Evolutionary conservation across 208 protist genomes (phyloP).

Genomic region (Phytomonas francai): DNA sequence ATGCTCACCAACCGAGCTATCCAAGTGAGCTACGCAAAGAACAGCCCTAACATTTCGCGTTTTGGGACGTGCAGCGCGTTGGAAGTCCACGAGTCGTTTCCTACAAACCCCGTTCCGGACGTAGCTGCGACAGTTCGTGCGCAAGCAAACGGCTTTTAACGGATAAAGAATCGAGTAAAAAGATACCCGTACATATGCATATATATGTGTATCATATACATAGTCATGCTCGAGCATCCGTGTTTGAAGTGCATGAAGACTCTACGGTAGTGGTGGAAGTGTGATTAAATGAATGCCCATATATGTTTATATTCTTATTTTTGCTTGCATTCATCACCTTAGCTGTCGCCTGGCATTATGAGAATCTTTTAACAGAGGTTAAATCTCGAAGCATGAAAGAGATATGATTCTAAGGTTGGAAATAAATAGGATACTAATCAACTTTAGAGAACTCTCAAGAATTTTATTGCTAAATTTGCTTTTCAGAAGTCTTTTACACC

Average conservation of each 20-base stretch:
- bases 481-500: background rate
- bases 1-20: conserved; percentile 85
- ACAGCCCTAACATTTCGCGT: conserved; percentile 76
- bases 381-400: background rate
- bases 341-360: background rate
- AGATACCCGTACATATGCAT: background rate
- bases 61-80: conserved; percentile 74
- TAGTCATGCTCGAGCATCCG: conserved; percentile 9
- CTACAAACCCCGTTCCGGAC: conserved; percentile 78
- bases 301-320: conserved; percentile 7
- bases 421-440: background rate
- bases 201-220: background rate
- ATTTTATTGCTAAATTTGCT: background rate
- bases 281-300: background rate
- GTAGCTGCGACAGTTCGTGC: conserved; percentile 34
- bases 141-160: conserved; percentile 26
- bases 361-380: background rate
- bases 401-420: background rate
- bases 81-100: conserved; percentile 76
- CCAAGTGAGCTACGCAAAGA: conserved; percentile 88
- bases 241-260: conserved; percentile 5
- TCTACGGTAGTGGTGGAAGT: background rate
- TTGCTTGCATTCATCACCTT: background rate
- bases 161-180: background rate
- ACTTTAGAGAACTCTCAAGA: background rate